These are phyloP conservation scores for Xylaria digitata DNA, from an alignment of 2,329 filamentous ascomycete genomes.

Conservation along the genomic window DNA sequence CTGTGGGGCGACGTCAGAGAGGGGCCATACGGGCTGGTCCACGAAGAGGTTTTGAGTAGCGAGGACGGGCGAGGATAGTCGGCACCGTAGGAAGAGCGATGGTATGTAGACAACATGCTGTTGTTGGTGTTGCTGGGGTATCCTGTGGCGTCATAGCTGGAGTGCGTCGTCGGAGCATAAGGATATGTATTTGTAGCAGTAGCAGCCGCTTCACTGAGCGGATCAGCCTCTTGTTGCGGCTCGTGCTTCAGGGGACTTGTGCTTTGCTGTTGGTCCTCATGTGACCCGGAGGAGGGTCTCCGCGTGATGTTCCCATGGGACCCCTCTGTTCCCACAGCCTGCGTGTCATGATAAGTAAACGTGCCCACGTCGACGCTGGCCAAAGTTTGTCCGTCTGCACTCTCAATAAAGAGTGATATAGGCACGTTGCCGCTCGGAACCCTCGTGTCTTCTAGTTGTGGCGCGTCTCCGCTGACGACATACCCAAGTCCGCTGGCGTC, in stretches of 20 bases:
- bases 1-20: constrained; percentile 56
- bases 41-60: constrained; percentile 56
- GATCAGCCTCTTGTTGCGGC: constrained; percentile 44
- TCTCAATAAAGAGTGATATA: constrained; percentile 65
- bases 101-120: constrained; percentile 68
- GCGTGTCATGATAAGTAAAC: constrained; percentile 59
- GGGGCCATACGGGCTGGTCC: constrained; percentile 57
- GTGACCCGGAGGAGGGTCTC: constrained; percentile 56
- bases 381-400: constrained; percentile 63
- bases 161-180: constrained; percentile 65
- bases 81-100: constrained; percentile 63
- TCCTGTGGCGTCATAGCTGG: constrained; percentile 51
- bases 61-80: constrained; percentile 56
- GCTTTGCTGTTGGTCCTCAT: constrained; percentile 56
- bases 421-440: constrained; percentile 64
- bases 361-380: constrained; percentile 60
- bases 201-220: constrained; percentile 45
- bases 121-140: constrained; percentile 52
- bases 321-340: constrained; percentile 50
- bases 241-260: constrained; percentile 55
- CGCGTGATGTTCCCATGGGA: constrained; percentile 57
- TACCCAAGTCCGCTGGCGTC: constrained; percentile 74
- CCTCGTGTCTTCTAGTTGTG: constrained; percentile 66
- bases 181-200: constrained; percentile 66
- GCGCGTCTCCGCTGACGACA: constrained; percentile 77